Percentiles rank a stretch among this genome's conserved stretches.
These are phyloP conservation scores for Bryum argenteum DNA, from an alignment of 225 moss, liverwort and hornwort species.

Conservation along the genomic window DNA sequence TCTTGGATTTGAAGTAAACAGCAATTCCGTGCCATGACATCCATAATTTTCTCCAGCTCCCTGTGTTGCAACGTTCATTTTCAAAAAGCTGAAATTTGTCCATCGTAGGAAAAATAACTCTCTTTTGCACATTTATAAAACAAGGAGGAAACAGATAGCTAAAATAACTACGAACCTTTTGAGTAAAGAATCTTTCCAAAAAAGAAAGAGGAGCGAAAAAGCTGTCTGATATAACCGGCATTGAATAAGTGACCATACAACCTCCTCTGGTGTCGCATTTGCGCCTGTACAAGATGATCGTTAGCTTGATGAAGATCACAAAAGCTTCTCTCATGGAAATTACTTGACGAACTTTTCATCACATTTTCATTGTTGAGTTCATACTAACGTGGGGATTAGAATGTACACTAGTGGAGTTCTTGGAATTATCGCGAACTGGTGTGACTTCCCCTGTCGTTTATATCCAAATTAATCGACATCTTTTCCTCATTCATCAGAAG, in stretches of 20 bases:
- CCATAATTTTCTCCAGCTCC: constrained; percentile 88
- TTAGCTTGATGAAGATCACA: constrained; percentile 19
- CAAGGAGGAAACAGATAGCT: constrained; percentile 12
- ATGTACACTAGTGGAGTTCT: not conserved
- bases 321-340: constrained; percentile 1
- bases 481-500: constrained; percentile 13
- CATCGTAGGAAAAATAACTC: constrained; percentile 2
- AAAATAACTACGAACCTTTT: constrained; percentile 47
- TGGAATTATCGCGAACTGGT: too few relatives aligned
- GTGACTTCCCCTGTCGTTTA: not conserved
- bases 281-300: constrained; percentile 39
- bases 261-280: constrained; percentile 72
- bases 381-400: not conserved
- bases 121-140: too few relatives aligned
- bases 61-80: constrained; percentile 36
- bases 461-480: constrained; percentile 12
- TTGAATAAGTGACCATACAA: constrained; percentile 79
- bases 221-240: constrained; percentile 82
- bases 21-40: constrained; percentile 90
- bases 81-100: constrained; percentile 23
- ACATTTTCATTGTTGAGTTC: not conserved
- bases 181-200: constrained; percentile 90
- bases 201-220: constrained; percentile 90
- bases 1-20: constrained; percentile 84
- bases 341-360: not conserved